phyloP scores from a whole-genome alignment of 192 early-diverging fungal genomes.

The Diversispora epigaea region DNA sequence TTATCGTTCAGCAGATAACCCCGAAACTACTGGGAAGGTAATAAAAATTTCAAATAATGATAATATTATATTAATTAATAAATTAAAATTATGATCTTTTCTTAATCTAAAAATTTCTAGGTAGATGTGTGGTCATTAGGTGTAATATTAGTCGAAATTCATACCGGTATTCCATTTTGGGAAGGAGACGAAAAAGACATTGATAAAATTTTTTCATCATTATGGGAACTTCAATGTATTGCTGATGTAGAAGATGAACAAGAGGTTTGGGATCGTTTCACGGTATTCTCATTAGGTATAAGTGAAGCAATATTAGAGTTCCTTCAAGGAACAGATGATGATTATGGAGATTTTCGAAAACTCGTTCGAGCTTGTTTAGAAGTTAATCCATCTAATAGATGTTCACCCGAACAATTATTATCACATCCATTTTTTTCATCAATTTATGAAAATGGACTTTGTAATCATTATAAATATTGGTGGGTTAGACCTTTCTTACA shows the following conservation, averaged over 20 bases:
- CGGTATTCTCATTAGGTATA: constrained; percentile 43
- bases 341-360: constrained; percentile 25
- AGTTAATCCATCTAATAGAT: constrained; percentile 31
- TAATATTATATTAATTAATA: too few relatives aligned
- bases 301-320: constrained; percentile 45
- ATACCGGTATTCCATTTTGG: constrained; percentile 56
- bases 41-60: too few relatives aligned
- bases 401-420: constrained; percentile 35
- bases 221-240: constrained; percentile 41
- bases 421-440: constrained; percentile 40
- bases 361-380: constrained; percentile 37
- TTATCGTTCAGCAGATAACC: constrained; percentile 21
- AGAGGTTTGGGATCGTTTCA: constrained; percentile 39
- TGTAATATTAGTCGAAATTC: constrained; percentile 53
- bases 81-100: too few relatives aligned
- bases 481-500: constrained; percentile 42
- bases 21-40: neutral
- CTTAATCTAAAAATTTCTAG: constrained; percentile 26
- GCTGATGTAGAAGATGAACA: constrained; percentile 33
- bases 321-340: constrained; percentile 37
- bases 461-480: constrained; percentile 19
- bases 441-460: constrained; percentile 7
- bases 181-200: constrained; percentile 46
- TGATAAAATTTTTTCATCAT: constrained; percentile 48
- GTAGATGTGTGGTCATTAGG: constrained; percentile 60